Base-by-base conservation (phyloP, 2,329 filamentous ascomycete genomes). In the Xylaria sp. region DNA sequence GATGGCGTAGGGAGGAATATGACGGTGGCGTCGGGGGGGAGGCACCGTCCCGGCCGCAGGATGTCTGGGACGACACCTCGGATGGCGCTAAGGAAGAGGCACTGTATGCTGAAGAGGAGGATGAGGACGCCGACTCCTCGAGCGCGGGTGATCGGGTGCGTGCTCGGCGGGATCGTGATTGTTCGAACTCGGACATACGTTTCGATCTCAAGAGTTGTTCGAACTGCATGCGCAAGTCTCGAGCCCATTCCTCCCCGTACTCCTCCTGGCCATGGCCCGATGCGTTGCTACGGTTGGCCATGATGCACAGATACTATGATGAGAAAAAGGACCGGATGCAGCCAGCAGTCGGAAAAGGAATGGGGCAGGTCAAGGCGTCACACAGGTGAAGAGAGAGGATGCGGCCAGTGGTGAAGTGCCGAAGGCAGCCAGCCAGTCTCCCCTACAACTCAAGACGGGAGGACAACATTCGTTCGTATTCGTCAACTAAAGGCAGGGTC, bases 201-300 rank as follows among this genome's bases (percentile, higher is more conserved):
- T 90, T 92, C 59, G 90, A 91, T 73, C 90, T 88, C 71, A 97
- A 81, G 62, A 96, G 79, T 65, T 92, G 88, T 73, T 96, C 91
- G 74, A 97, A 97, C 71, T 91, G 89, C 69, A 88, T 79, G 55
- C 90, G 88, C 69, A 97, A 79, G 61, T 92, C 90, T 69, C 85
- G 82, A 30, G 92, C 91, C 86, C 87, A 90, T 70, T 83, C 82
- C 71, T 92, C 89, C 71, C 88, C 87, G 68, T 84, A 83, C 5
- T 80, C 76, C 46, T 69, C 74, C 55, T 72, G 68, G 57, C 49
- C 53, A 46, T 52, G 61, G 46, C 64, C 67, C 47, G 68, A 60
- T n/a, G 50, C 47, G 48, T 65, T 63, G 44, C 60, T 64, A 51
- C 62, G 65, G 55, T 63, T 59, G 19, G 69, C 60, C 70, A 72